Percentiles rank a stretch among this genome's conserved stretches.
Conservation (phyloP, 331 rosid genomes). For the Pyrus hybrid region DNA sequence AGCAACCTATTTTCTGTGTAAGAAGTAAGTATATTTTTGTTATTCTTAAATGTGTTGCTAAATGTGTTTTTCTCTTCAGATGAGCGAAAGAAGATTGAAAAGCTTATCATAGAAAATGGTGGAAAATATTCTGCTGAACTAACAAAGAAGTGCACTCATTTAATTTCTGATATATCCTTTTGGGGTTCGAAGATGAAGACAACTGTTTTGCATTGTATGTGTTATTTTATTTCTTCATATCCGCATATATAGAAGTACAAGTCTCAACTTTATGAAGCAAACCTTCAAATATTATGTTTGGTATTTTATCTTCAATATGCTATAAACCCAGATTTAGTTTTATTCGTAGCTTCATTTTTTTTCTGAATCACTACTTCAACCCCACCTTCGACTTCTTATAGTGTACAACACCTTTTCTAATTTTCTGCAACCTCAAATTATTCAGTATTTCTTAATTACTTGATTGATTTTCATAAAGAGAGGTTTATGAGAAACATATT, state of each 20-base stretch:
- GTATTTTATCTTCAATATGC: neutral
- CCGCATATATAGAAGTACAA: neutral
- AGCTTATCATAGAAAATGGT: slow-evolving; percentile 62
- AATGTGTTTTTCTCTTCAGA: slow-evolving; percentile 46
- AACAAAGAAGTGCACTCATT: slow-evolving; percentile 79
- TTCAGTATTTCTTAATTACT: neutral
- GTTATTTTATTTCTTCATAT: neutral
- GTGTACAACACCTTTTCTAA: neutral
- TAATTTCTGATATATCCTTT: slow-evolving; percentile 93
- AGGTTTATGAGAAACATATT: neutral
- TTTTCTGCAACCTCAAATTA: neutral
- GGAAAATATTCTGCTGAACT: slow-evolving; percentile 87
- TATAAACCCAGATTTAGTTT: neutral
- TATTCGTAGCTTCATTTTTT: neutral
- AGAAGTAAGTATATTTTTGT: slow-evolving; percentile 7
- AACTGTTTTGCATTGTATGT: slow-evolving; percentile 9
- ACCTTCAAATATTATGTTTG: neutral
- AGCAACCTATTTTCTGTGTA: slow-evolving; percentile 22
- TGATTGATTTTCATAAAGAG: neutral
- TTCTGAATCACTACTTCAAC: neutral
- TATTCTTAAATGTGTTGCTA: slow-evolving; percentile 13
- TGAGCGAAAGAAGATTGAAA: slow-evolving; percentile 70
- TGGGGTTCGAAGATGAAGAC: slow-evolving; percentile 11
- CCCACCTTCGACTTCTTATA: neutral
- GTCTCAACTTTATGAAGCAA: slow-evolving; percentile 2